Conservation (phyloP, 306 rosid genomes). For the Dalbergia oliveri region DNA sequence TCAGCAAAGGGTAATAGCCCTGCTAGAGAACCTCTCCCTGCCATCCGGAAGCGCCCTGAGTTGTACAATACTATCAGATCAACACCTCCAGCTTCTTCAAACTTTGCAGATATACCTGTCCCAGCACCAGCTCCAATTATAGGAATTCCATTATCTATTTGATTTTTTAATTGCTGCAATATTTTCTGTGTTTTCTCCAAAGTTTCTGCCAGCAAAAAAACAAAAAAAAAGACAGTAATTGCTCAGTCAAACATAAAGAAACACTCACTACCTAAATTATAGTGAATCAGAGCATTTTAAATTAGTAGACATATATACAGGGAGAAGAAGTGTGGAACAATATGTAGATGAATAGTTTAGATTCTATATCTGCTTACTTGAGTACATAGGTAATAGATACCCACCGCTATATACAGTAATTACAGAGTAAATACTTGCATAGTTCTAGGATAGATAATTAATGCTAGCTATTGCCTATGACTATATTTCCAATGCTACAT, state of each 20-base stretch:
- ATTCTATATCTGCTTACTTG: too few species aligned
- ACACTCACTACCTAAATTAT: constrained; percentile 8
- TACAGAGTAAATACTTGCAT: too few species aligned
- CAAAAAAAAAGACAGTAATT: neutral
- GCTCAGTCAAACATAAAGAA: constrained; percentile 7
- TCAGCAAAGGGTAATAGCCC: constrained; percentile 93
- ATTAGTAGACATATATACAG: too few species aligned
- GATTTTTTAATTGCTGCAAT: constrained; percentile 76
- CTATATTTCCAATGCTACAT: too few species aligned
- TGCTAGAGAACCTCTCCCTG: constrained; percentile 94
- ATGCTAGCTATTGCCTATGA: too few species aligned
- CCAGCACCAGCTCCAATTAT: constrained; percentile 96
- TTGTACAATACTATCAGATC: constrained; percentile 91
- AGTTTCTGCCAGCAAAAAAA: constrained; percentile 69
- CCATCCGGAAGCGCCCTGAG: constrained; percentile 97
- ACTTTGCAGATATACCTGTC: constrained; percentile 97
- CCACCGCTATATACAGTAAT: too few species aligned
- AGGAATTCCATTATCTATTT: constrained; percentile 73
- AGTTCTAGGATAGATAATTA: too few species aligned
- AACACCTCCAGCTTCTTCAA: constrained; percentile 95
- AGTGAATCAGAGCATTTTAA: too few species aligned
- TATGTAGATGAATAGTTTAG: too few species aligned
- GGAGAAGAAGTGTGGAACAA: too few species aligned
- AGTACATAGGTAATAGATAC: too few species aligned
- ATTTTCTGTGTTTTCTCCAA: constrained; percentile 67